Evolutionary conservation across 2,329 filamentous ascomycete genomes (phyloP), one percentile per base, ranked within the genome.

Genomic region (Epichloe sibirici): DNA sequence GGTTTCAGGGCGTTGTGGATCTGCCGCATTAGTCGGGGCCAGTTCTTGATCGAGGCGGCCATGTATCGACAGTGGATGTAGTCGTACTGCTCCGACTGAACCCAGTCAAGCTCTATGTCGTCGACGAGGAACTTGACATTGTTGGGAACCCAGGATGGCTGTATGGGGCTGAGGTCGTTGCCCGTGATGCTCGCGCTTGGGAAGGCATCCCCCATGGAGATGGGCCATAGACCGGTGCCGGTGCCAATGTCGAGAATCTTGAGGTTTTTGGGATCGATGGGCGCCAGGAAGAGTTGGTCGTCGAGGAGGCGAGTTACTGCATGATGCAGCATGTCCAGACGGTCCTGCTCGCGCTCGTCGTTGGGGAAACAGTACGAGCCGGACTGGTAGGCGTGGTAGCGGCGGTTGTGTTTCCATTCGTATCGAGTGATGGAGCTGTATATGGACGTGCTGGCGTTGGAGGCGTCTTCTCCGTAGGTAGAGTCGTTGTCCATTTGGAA

Each of bases 101-200:
- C 52, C 81, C 81, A 84, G 1, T 76, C 70, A 37, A 76, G 70
- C 58, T 82, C 77, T 17, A 74, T 70, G 58, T 83, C 78, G 58
- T 83, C 79, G 7, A 84, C 70, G 38, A 81, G 62, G 59, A 82
- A 83, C 5, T 69, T 71, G 51, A 81, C 71, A 56, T 82, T 83
- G 3, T 76, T 73, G 2, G 79, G 80, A 1, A 82, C 71, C 66
- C 68, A 71, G 9, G 64, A 62, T 3, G 71, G 71, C 55, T 74
- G 71, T 12, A 74, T 74, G 0, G 71, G 71, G 28, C 69, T 69
- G 0, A 73, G 58, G 40, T 74, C 69, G 23, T 66, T 67, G 42
- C 70, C 70, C 0, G 68, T 50, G 0, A 72, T 63, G n/a, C 64
- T 59, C 17, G 70, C 64, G 13, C 60, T 58, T 12, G 68, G 70